Conservation (phyloP, 208 protist genomes). For the Phytomonas sp. region DNA sequence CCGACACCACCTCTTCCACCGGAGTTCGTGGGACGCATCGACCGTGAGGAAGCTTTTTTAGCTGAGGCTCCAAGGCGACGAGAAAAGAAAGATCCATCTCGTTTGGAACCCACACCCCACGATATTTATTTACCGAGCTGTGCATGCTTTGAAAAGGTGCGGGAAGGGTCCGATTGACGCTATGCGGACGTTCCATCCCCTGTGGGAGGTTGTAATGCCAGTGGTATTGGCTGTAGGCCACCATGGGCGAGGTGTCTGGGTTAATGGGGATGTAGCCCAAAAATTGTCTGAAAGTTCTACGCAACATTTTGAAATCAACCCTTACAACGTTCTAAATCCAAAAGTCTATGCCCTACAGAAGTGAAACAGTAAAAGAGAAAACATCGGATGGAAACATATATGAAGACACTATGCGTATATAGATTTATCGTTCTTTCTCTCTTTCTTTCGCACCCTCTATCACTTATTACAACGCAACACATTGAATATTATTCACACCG, state of each 20-base stretch:
- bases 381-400: not conserved
- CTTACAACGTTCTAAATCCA: not conserved
- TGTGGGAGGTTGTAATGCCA: constrained; percentile 89
- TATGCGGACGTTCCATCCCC: constrained; percentile 74
- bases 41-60: constrained; percentile 77
- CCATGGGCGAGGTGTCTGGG: constrained; percentile 84
- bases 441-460: not conserved
- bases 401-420: not conserved
- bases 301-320: constrained; percentile 29
- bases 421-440: constrained; percentile 1
- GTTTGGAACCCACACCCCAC: constrained; percentile 76
- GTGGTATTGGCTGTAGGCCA: constrained; percentile 81
- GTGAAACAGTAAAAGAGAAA: not conserved
- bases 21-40: constrained; percentile 64
- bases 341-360: not conserved
- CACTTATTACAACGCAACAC: not conserved
- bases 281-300: constrained; percentile 26
- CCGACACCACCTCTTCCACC: constrained; percentile 60
- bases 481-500: constrained; percentile 1
- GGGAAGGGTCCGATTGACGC: constrained; percentile 66
- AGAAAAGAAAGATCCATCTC: constrained; percentile 74
- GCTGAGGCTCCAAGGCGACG: constrained; percentile 68
- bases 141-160: constrained; percentile 57
- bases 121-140: constrained; percentile 71
- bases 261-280: constrained; percentile 79